Base-by-base conservation (phyloP, 2,329 filamentous ascomycete species). In the Parastagonospora nodorum region DNA sequence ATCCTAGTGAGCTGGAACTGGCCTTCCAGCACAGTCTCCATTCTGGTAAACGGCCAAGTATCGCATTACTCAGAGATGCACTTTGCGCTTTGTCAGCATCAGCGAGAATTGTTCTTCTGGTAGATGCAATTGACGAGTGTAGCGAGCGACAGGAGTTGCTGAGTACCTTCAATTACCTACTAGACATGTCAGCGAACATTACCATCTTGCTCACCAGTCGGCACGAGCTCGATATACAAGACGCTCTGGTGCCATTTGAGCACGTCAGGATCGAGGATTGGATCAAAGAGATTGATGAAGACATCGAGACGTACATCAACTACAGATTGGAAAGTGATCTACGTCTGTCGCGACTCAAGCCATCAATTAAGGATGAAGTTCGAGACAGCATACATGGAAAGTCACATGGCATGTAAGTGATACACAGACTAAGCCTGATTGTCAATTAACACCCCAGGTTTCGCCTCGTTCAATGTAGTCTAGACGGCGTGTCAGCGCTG, bases 301-400 rank as follows among this genome's bases (percentile, higher is more conserved):
- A 48, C 33, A 48, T 48, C 7, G 5, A 48, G n/a, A 42, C 38
- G 4, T 48, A 48, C 32, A 48, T 43, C 15, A 29, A 42, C n/a
- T 15, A 37, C 10, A 29, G 45, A 15, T 16, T 48, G 5, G 10
- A 19, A 8, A 32, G 29, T 9, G 39, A 48, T n/a, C 2, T 8
- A 3, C 29, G 32, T 3, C 30, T 48, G 5, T 12, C 12, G 35
- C 24, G 24, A 5, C 45, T 48, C 14, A 27, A 36, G 31, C 38
- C 14, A 11, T 48, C 15, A 48, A 16, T 48, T 8, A 48, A 43
- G 39, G 14, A 36, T 11, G 45, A 48, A 8, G 42, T 48, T 8
- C 36, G 37, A 24, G 28, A 43, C 2, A 37, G 30, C 6, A n/a
- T 48, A 4, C 19, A 11, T 2, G 32, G 14, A n/a, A 48, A 37